These are phyloP conservation scores for Melanomma pulvis-pyrius DNA, from an alignment of 495 filamentous ascomycete species.

Conservation along the genomic window DNA sequence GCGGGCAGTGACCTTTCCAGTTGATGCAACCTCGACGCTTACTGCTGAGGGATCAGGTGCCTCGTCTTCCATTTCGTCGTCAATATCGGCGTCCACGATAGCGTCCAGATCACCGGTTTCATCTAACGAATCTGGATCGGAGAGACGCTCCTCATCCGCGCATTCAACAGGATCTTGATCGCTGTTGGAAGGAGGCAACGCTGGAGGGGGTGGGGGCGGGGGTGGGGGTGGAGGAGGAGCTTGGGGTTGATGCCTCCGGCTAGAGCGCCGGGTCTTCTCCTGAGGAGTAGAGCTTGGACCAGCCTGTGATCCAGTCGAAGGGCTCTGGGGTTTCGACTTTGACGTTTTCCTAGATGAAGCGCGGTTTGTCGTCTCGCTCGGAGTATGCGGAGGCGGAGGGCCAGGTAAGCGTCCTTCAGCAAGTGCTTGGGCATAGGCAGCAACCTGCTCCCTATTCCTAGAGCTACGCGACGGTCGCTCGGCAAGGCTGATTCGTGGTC, in stretches of 20 bases:
- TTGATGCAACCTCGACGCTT: conserved; percentile 87
- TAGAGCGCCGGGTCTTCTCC: conserved; percentile 45
- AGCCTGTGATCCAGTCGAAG: conserved; percentile 48
- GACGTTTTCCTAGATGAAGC: conserved; percentile 18
- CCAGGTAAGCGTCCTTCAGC: conserved; percentile 43
- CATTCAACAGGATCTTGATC: conserved; percentile 74
- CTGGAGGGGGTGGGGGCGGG: conserved; percentile 55
- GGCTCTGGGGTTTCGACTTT: conserved; percentile 26
- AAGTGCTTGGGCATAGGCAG: conserved; percentile 79
- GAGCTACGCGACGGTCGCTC: conserved; percentile 71
- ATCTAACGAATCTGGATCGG: conserved; percentile 72
- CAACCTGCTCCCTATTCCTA: conserved; percentile 69
- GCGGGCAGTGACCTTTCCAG: conserved; percentile 91
- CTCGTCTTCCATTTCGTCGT: conserved; percentile 82
- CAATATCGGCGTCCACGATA: conserved; percentile 87
- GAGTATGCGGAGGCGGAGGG: conserved; percentile 26
- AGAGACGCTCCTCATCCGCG: conserved; percentile 85
- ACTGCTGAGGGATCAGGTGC: conserved; percentile 82
- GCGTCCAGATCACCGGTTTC: conserved; percentile 78
- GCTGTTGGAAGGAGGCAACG: conserved; percentile 43
- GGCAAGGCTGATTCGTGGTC: conserved; percentile 81
- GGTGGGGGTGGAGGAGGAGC: conserved; percentile 46
- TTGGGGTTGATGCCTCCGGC: conserved; percentile 53
- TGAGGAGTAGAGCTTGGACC: conserved; percentile 44
- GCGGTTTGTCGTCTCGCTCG: conserved; percentile 34